Evolutionary conservation across 2,329 filamentous ascomycete species (phyloP), one percentile per base, ranked within the genome.

Genomic region (Fusarium torulosum): DNA sequence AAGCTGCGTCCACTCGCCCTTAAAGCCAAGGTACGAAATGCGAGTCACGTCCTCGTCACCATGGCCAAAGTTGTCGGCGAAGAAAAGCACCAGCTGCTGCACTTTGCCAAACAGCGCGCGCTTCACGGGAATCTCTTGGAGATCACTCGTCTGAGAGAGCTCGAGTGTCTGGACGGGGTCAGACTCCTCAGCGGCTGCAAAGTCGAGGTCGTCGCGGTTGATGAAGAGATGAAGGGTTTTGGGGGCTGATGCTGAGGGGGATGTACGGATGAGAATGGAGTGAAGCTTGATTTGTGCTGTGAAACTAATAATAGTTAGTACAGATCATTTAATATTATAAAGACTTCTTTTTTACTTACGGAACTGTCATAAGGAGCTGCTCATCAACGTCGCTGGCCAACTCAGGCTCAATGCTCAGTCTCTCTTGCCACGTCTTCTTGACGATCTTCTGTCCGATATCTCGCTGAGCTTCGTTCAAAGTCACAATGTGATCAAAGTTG

Each of bases 261-360:
- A 93, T 3, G 93, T 92, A 76, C 95, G 93, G 60, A 99, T 81
- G 23, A 97, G 85, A 75, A 99, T 89, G 25, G 92, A 90, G 81
- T 98, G 94, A 1, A 99, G 89, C 75, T 96, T 97, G 62, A 97
- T 89, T 79, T 97, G 94, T 46, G 92, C 94, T 2, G 94, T 94
- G 81, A 99, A 99, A 3, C 93, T 96, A 67, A 57, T 25, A 4
- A 42, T 6, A 13, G 14, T 68, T 1, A 69, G 49, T 45, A 15
- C 14, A 47, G 1, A 20, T 11, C 2, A 4, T 31, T 29, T 4
- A 35, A 2, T 23, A 13, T 37, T 4, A 33, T 7, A n/a, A 8
- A n/a, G 13, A 6, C 1, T 6, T 53, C 6, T 2, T 1, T 7
- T 53, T 8, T 2, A 84, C 91, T 71, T 81, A 96, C 91, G 96